Evolutionary conservation across 176 grass and related monocot species (phyloP).

Genomic region (Calamus simplicifolius): DNA sequence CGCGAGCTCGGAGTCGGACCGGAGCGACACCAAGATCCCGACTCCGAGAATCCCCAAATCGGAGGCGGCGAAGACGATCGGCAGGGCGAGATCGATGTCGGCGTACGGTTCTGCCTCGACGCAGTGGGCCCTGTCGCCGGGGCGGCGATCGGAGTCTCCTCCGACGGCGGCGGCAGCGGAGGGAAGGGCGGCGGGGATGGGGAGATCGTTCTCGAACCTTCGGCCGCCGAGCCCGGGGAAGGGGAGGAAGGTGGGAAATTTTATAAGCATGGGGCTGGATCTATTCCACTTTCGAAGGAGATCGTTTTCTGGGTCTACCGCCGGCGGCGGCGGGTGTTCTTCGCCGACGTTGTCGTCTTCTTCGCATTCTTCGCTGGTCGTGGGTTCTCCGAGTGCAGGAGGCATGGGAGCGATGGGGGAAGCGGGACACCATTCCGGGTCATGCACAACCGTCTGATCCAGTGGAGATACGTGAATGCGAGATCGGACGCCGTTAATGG

Average conservation of each 20-base stretch:
- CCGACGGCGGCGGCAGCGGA: background rate
- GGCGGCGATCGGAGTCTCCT: conserved; percentile 18
- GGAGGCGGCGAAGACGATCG: background rate
- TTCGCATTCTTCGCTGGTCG: background rate
- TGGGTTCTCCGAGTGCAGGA: too few species aligned
- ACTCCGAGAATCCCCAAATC: conserved; percentile 10
- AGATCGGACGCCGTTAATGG: conserved; percentile 9
- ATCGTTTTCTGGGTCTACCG: conserved; percentile 2
- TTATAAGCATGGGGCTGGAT: conserved; percentile 46
- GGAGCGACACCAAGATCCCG: conserved; percentile 32
- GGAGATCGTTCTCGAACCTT: too few species aligned
- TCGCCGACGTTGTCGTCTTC: conserved; percentile 6
- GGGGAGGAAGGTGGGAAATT: conserved; percentile 19
- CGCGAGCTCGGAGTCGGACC: conserved; percentile 33
- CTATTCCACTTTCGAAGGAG: conserved; percentile 29
- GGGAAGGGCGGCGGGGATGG: background rate
- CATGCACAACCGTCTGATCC: conserved; percentile 32
- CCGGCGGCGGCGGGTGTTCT: background rate
- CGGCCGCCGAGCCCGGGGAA: conserved; percentile 4
- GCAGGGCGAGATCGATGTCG: conserved; percentile 17
- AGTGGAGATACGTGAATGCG: conserved; percentile 47
- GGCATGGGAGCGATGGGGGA: background rate
- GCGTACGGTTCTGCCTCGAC: conserved; percentile 24
- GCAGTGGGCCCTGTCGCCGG: conserved; percentile 47
- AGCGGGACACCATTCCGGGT: conserved; percentile 22